These are phyloP conservation scores for Mrakia blollopis DNA, from an alignment of 768 basidiomycete species.

Conservation along the genomic window DNA sequence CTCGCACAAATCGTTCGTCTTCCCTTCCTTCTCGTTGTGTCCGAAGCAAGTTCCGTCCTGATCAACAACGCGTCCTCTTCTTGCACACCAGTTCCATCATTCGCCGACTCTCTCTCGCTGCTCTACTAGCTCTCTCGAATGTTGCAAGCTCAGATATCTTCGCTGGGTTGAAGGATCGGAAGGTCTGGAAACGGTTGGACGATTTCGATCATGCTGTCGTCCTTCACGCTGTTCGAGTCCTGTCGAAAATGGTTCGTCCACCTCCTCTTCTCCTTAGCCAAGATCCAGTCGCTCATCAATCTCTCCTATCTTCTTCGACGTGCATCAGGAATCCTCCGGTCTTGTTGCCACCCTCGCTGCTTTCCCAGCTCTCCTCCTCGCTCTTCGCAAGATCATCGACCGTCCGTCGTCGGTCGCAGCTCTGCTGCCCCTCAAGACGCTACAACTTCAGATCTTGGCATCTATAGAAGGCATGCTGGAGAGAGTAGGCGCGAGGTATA, in stretches of 20 bases:
- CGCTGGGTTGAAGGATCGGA: conserved; percentile 44
- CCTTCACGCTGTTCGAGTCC: conserved; percentile 9
- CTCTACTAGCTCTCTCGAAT: conserved; percentile 54
- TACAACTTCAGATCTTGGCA: neutral
- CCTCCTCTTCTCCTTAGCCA: too few species aligned
- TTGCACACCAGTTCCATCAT: conserved; percentile 52
- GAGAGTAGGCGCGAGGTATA: neutral
- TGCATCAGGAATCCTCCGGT: neutral
- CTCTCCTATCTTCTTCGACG: neutral
- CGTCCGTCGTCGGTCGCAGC: neutral
- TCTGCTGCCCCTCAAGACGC: neutral
- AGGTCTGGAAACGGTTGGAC: conserved; percentile 29
- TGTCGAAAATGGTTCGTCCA: conserved; percentile 2
- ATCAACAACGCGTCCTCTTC: neutral
- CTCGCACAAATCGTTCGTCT: conserved; percentile 69
- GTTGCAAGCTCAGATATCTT: conserved; percentile 51
- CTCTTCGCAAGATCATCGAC: neutral
- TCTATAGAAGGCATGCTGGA: neutral
- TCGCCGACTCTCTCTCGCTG: conserved; percentile 59
- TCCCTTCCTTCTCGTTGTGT: conserved; percentile 36
- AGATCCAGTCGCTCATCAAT: neutral
- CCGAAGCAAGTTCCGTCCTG: neutral
- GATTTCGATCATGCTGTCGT: conserved; percentile 2
- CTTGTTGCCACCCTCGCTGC: neutral
- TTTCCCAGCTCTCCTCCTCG: neutral